phyloP scores from a whole-genome alignment of 176 grass and related monocot species.

The Ensete ventricosum region DNA sequence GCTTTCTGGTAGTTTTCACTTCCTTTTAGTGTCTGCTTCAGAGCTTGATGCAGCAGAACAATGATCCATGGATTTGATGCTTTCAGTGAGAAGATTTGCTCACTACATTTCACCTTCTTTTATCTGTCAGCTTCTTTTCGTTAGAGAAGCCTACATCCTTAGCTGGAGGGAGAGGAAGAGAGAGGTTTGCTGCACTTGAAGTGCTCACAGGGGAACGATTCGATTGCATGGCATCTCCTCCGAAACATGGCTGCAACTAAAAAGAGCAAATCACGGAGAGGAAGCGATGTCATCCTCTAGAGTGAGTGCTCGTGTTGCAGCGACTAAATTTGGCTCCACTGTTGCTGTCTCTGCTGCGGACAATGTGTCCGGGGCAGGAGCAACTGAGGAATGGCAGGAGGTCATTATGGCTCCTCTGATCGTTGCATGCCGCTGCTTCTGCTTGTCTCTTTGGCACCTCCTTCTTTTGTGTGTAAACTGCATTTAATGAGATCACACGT shows the following conservation, averaged over 20 bases:
- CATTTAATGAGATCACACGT: background rate
- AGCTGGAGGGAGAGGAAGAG: background rate
- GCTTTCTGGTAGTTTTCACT: background rate
- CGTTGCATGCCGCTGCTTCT: background rate
- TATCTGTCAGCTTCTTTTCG: background rate
- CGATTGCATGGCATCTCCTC: no score
- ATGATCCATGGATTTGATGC: no score
- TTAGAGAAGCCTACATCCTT: background rate
- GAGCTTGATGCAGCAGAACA: background rate
- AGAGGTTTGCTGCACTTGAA: background rate
- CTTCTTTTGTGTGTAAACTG: background rate
- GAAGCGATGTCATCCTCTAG: background rate
- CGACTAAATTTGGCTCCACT: no score
- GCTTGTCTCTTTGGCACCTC: background rate
- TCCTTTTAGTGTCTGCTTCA: background rate
- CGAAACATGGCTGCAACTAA: no score
- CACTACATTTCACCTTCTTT: background rate
- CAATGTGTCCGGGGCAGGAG: background rate
- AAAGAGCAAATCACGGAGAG: background rate
- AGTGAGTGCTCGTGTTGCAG: background rate
- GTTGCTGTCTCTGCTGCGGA: no score
- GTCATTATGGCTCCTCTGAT: slow-evolving; percentile 2
- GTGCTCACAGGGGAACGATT: background rate
- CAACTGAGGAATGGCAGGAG: background rate
- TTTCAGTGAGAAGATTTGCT: background rate